Evolutionary conservation across 805 yeast species (phyloP).

Genomic region (Candida jianshihensis): DNA sequence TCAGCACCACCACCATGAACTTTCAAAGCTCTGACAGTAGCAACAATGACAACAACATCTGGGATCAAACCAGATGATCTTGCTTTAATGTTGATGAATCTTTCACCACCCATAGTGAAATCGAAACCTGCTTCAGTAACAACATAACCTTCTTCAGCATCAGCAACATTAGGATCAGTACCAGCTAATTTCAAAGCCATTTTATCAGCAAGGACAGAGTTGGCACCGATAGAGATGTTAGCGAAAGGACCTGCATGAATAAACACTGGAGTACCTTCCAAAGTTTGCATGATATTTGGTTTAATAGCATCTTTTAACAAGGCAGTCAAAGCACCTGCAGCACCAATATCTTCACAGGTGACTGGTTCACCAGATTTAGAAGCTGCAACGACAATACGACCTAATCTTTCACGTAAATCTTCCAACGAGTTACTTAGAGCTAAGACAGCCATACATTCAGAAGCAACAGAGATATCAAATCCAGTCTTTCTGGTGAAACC

Average conservation of each 20-base stretch:
- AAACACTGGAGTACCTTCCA: conserved; percentile 95
- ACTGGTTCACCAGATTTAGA: conserved; percentile 69
- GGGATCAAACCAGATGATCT: conserved; percentile 85
- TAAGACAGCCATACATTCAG: conserved; percentile 92
- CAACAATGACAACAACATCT: conserved; percentile 88
- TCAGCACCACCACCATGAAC: conserved; percentile 97
- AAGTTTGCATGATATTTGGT: conserved; percentile 94
- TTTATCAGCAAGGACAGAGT: conserved; percentile 88
- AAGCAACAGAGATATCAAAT: conserved; percentile 93
- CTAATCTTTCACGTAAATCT: conserved; percentile 85
- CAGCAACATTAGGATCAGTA: conserved; percentile 31
- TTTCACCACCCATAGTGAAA: conserved; percentile 98
- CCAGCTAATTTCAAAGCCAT: conserved; percentile 90
- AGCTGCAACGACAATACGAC: conserved; percentile 84
- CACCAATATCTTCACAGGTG: conserved; percentile 91
- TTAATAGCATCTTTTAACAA: conserved; percentile 92
- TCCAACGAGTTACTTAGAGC: conserved; percentile 72
- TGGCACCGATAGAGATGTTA: conserved; percentile 94
- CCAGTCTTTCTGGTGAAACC: conserved; percentile 83
- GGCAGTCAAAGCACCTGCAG: conserved; percentile 94
- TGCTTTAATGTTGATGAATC: conserved; percentile 93
- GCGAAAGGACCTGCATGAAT: conserved; percentile 99
- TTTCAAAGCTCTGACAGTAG: conserved; percentile 94
- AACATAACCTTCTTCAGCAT: conserved; percentile 67
- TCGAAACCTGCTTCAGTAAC: conserved; percentile 98